Evolutionary conservation across 2,329 filamentous ascomycete species (phyloP).

Genomic region (Ilyonectria sp.): DNA sequence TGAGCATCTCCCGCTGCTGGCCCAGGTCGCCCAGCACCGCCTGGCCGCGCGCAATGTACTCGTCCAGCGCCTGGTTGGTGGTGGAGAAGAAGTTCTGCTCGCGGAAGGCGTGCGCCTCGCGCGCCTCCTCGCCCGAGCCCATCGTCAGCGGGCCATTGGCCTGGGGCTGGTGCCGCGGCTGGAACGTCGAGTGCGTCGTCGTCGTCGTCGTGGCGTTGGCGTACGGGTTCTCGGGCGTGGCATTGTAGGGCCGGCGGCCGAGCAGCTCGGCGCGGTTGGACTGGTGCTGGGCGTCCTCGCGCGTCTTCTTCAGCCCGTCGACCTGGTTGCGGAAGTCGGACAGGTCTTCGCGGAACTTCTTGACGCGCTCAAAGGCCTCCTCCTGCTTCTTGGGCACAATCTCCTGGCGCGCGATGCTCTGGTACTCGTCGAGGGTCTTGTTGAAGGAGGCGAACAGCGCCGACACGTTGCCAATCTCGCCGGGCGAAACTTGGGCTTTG

Average conservation of each 20-base stretch:
- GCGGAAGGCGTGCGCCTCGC: conserved; percentile 87
- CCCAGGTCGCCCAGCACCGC: conserved; percentile 91
- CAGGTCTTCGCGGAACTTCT: conserved; percentile 88
- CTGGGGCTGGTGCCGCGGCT: conserved; percentile 58
- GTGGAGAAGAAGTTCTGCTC: conserved; percentile 90
- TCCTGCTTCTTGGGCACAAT: conserved; percentile 92
- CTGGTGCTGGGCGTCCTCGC: conserved; percentile 79
- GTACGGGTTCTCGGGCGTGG: conserved; percentile 95
- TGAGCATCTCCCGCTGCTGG: conserved; percentile 93
- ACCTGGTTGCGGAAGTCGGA: conserved; percentile 84
- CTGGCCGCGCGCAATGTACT: conserved; percentile 92
- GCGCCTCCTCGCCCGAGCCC: conserved; percentile 73
- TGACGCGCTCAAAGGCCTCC: conserved; percentile 88
- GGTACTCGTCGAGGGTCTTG: conserved; percentile 94
- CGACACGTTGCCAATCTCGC: conserved; percentile 77
- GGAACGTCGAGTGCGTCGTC: conserved; percentile 54
- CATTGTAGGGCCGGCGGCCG: conserved; percentile 83
- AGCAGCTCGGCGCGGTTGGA: conserved; percentile 85
- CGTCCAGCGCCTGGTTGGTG: conserved; percentile 89
- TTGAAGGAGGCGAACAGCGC: conserved; percentile 85
- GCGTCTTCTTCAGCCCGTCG: conserved; percentile 81
- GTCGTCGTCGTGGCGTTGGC: conserved; percentile 66
- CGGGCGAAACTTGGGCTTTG: conserved; percentile 73
- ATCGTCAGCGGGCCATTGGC: conserved; percentile 49
- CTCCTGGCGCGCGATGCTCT: conserved; percentile 87